phyloP scores from a whole-genome alignment of 1,284 basidiomycete species.

The Leccinum subfulvum region DNA sequence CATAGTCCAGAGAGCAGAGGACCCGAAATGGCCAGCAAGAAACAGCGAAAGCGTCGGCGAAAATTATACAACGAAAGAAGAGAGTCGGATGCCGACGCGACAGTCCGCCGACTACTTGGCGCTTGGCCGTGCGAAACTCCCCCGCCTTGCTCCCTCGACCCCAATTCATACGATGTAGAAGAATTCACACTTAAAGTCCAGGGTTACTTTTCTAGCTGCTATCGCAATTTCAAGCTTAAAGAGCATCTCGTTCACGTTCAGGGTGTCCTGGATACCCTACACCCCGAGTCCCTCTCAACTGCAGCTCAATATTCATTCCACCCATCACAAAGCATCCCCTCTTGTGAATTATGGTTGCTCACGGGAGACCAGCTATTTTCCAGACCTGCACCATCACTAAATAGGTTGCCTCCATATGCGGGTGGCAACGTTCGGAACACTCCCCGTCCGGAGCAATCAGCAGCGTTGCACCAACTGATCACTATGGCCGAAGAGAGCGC shows the following conservation, averaged over 20 bases:
- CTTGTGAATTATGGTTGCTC: neutral
- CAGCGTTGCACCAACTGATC: constrained; percentile 11
- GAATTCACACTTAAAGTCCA: neutral
- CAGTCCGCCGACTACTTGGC: neutral
- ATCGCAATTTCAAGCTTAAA: constrained; percentile 13
- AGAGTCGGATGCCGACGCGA: neutral
- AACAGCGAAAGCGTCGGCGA: neutral
- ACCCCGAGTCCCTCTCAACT: neutral
- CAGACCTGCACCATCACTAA: constrained; percentile 2
- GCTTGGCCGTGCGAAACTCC: constrained; percentile 17
- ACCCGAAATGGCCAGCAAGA: neutral
- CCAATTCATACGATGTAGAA: constrained; percentile 1
- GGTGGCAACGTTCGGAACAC: neutral
- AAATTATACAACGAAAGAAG: constrained; percentile 5
- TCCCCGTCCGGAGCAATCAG: neutral
- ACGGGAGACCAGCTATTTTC: constrained; percentile 11
- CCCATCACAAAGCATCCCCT: neutral
- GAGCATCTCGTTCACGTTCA: constrained; percentile 20
- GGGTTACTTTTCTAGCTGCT: constrained; percentile 14
- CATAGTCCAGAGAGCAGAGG: constrained; percentile 12
- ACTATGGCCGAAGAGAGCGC: constrained; percentile 1
- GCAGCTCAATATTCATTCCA: constrained; percentile 15
- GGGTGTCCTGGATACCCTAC: constrained; percentile 3
- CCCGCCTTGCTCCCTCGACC: neutral
- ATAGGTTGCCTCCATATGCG: neutral